Evolutionary conservation across 371 early-diverging fungal species (phyloP).

Genomic region (Mortierella sp.): DNA sequence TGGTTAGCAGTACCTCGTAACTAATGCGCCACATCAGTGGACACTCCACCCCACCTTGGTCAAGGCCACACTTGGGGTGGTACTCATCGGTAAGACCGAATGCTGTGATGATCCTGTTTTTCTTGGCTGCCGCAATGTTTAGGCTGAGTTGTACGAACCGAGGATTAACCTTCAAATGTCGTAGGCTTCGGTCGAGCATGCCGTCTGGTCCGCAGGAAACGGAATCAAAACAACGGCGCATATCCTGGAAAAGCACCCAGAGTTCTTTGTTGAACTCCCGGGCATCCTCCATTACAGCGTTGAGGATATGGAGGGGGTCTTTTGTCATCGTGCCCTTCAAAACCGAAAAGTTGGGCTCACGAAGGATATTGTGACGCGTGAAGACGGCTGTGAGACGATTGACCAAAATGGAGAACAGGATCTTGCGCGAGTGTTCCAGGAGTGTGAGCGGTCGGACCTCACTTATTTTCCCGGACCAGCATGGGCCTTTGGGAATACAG

Average conservation of each 20-base stretch:
- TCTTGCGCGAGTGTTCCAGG: slow-evolving; percentile 26
- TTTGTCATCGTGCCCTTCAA: slow-evolving; percentile 25
- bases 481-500: slow-evolving; percentile 23
- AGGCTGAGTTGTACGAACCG: not conserved
- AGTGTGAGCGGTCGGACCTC: slow-evolving; percentile 28
- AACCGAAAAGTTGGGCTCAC: slow-evolving; percentile 27
- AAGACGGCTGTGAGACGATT: not conserved
- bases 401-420: slow-evolving; percentile 24
- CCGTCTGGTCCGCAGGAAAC: slow-evolving; percentile 12
- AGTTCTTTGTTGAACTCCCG: slow-evolving; percentile 16
- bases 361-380: slow-evolving; percentile 4
- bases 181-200: slow-evolving; percentile 2
- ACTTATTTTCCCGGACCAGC: slow-evolving; percentile 11
- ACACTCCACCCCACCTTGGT: slow-evolving; percentile 3
- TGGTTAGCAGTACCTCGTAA: not conserved
- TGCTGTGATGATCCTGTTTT: slow-evolving; percentile 14
- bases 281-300: slow-evolving; percentile 33
- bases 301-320: slow-evolving; percentile 24
- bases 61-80: slow-evolving; percentile 9
- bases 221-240: slow-evolving; percentile 25
- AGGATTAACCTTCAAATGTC: not conserved
- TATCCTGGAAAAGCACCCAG: slow-evolving; percentile 28
- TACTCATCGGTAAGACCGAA: slow-evolving; percentile 8
- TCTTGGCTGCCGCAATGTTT: slow-evolving; percentile 1
- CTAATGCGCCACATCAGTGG: slow-evolving; percentile 4